These are phyloP conservation scores for Epithele typhae DNA, from an alignment of 768 basidiomycete genomes.

Conservation along the genomic window DNA sequence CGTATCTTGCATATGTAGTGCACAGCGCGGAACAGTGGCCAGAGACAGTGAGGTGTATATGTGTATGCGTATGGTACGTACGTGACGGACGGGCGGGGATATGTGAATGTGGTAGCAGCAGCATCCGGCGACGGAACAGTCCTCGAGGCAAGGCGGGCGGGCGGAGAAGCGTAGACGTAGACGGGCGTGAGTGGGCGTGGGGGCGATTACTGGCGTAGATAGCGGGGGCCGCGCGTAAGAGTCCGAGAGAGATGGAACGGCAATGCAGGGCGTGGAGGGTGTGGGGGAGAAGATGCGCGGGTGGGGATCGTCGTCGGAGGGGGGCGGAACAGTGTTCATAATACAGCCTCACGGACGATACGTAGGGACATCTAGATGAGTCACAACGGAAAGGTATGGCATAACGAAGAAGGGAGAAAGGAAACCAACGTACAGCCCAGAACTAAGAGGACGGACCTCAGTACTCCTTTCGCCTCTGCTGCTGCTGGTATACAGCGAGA, in stretches of 20 bases:
- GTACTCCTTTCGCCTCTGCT: slow-evolving; percentile 47
- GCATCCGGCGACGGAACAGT: slow-evolving; percentile 6
- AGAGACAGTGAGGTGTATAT: too few species aligned
- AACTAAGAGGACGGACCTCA: neutral
- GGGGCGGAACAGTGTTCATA: too few species aligned
- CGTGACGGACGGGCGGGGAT: neutral
- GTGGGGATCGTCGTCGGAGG: too few species aligned
- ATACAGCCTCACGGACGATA: too few species aligned
- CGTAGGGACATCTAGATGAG: too few species aligned
- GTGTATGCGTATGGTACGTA: neutral
- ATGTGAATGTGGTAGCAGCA: slow-evolving; percentile 1
- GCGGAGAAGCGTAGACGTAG: neutral
- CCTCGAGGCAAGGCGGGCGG: slow-evolving; percentile 2
- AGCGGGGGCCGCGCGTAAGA: neutral
- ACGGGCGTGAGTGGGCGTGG: neutral
- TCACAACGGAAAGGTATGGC: too few species aligned
- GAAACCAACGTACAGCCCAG: too few species aligned
- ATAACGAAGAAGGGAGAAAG: too few species aligned
- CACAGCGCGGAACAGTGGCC: too few species aligned
- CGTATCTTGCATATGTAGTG: too few species aligned
- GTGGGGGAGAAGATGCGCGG: too few species aligned
- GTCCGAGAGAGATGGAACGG: neutral
- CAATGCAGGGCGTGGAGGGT: too few species aligned
- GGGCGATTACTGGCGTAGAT: neutral
- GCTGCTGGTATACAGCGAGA: slow-evolving; percentile 72